Evolutionary conservation across 1,139 yeast genomes (phyloP).

Genomic region (Candida gigantensis): DNA sequence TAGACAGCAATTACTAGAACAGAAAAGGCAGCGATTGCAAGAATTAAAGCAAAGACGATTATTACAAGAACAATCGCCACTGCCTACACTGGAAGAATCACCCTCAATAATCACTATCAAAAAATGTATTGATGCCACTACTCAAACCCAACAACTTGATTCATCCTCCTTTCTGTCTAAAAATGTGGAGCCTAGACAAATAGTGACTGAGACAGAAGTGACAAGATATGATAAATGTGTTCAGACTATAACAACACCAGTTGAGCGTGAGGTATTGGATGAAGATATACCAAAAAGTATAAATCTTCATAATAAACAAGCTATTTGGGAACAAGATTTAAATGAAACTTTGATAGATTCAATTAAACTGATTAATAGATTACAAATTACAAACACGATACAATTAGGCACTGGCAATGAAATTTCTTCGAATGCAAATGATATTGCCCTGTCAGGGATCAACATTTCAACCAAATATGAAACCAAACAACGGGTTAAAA

Average conservation of each 20-base stretch:
- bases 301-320: slow-evolving; percentile 5
- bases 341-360: slow-evolving; percentile 13
- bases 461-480: slow-evolving; percentile 1
- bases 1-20: slow-evolving; percentile 40
- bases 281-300: not conserved
- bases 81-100: slow-evolving; percentile 11
- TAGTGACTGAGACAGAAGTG: slow-evolving; percentile 18
- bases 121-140: slow-evolving; percentile 13
- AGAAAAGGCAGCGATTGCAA: slow-evolving; percentile 43
- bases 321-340: slow-evolving; percentile 8
- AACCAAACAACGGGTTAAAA: slow-evolving; percentile 29
- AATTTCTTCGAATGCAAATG: not conserved
- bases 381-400: slow-evolving; percentile 11
- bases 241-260: slow-evolving; percentile 18
- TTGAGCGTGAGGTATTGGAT: slow-evolving; percentile 11
- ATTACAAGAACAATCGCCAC: slow-evolving; percentile 1
- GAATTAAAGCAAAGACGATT: slow-evolving; percentile 38
- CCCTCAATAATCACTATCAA: not conserved
- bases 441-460: slow-evolving; percentile 4
- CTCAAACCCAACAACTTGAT: slow-evolving; percentile 12
- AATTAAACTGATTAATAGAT: slow-evolving; percentile 13
- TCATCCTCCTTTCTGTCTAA: not conserved
- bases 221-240: slow-evolving; percentile 33
- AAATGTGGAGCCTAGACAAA: not conserved
- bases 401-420: slow-evolving; percentile 5